Evolutionary conservation across 441 rosid species (phyloP).

Genomic region (Biscutella laevigata): DNA sequence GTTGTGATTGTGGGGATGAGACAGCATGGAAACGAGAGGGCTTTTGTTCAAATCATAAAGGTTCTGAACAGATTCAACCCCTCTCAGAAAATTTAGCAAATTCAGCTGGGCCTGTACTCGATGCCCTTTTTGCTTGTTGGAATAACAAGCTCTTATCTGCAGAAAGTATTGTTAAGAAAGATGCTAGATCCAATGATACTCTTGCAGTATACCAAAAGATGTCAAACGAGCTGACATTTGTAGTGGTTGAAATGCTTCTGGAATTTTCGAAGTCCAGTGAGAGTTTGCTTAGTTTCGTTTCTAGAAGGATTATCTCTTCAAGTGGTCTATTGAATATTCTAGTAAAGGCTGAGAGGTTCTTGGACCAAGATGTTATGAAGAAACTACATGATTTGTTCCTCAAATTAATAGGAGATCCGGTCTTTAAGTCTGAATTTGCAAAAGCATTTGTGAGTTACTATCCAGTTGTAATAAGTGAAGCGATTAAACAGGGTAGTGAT

Average conservation of each 20-base stretch:
- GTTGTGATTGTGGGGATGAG: slow-evolving; percentile 97
- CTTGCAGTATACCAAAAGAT: slow-evolving; percentile 29
- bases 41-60: slow-evolving; percentile 88
- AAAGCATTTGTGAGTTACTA: slow-evolving; percentile 77
- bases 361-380: slow-evolving; percentile 36
- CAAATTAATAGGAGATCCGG: slow-evolving; percentile 86
- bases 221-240: slow-evolving; percentile 62
- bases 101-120: slow-evolving; percentile 74
- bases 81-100: slow-evolving; percentile 60
- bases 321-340: slow-evolving; percentile 65
- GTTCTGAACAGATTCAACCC: slow-evolving; percentile 88
- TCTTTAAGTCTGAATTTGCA: slow-evolving; percentile 84
- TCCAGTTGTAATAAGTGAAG: slow-evolving; percentile 60
- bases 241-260: slow-evolving; percentile 73
- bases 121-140: slow-evolving; percentile 63
- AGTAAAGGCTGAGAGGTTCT: slow-evolving; percentile 72
- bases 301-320: slow-evolving; percentile 48
- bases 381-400: slow-evolving; percentile 78
- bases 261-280: slow-evolving; percentile 75
- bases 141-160: slow-evolving; percentile 48
- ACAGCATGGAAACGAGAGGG: slow-evolving; percentile 97
- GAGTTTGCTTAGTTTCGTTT: slow-evolving; percentile 89
- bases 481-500: slow-evolving; percentile 44
- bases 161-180: slow-evolving; percentile 35
- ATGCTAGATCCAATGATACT: slow-evolving; percentile 28